Evolutionary conservation across 495 filamentous ascomycete species (phyloP).

Genomic region (Hyaloscypha variabilis): DNA sequence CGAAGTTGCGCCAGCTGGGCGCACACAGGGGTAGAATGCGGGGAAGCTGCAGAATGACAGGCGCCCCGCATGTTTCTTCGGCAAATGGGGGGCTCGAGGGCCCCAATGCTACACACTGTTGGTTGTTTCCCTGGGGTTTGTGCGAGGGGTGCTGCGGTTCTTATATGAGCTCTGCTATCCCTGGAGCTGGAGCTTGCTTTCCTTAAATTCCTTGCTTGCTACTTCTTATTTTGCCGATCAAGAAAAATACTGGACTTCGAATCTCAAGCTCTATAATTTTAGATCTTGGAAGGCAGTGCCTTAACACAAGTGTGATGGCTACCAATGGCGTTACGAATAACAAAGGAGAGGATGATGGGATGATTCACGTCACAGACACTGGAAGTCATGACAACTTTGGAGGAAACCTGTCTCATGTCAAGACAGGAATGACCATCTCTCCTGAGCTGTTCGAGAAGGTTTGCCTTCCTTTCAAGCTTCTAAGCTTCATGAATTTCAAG

Average conservation of each 20-base stretch:
- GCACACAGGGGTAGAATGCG: constrained; percentile 5
- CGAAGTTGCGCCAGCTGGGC: neutral
- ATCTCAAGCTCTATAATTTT: neutral
- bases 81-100: neutral
- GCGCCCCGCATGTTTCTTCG: neutral
- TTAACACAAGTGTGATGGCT: neutral
- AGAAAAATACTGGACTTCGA: neutral
- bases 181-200: neutral
- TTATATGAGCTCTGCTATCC: neutral
- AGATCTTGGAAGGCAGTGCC: neutral
- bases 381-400: neutral
- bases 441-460: constrained; percentile 61
- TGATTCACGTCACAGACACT: neutral
- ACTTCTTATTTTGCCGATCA: neutral
- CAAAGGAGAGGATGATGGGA: neutral
- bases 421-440: constrained; percentile 43
- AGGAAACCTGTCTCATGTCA: constrained; percentile 11
- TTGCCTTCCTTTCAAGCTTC: neutral
- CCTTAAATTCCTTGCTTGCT: neutral
- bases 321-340: constrained; percentile 1
- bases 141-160: neutral
- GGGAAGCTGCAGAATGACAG: constrained; percentile 4
- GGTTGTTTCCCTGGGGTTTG: neutral
- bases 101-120: neutral
- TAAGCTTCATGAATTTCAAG: neutral